Evolutionary conservation across 768 basidiomycete genomes (phyloP).

Genomic region (Sarcodon aspratus): DNA sequence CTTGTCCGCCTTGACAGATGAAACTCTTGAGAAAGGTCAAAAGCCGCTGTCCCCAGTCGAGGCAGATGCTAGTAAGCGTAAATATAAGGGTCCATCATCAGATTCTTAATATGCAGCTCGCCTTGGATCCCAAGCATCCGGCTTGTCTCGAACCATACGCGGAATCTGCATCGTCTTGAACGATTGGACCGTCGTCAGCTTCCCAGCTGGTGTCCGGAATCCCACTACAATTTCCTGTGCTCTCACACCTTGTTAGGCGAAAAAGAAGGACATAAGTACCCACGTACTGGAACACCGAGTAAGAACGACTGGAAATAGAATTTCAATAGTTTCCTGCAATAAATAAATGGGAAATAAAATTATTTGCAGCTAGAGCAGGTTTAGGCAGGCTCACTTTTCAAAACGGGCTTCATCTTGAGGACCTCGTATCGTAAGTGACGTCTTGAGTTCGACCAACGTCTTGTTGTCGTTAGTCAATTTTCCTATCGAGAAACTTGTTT

Average conservation of each 20-base stretch:
- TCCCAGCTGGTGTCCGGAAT: constrained; percentile 72
- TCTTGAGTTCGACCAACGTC: constrained; percentile 80
- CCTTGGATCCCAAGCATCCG: constrained; percentile 67
- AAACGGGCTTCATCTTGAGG: constrained; percentile 58
- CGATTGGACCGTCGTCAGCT: constrained; percentile 49
- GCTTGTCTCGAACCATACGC: constrained; percentile 62
- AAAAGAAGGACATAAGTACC: background rate
- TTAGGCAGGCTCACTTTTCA: constrained; percentile 47
- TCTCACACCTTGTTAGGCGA: background rate
- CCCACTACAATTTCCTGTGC: constrained; percentile 78
- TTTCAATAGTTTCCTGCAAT: constrained; percentile 71
- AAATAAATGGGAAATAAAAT: background rate
- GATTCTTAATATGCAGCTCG: too few species aligned
- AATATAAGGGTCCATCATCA: too few species aligned
- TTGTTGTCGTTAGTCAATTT: constrained; percentile 50
- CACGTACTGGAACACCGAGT: constrained; percentile 75
- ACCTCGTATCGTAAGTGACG: constrained; percentile 61
- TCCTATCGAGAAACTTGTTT: constrained; percentile 23
- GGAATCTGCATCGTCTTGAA: constrained; percentile 78
- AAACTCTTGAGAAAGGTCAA: constrained; percentile 35
- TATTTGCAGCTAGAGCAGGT: background rate
- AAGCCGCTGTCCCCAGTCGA: constrained; percentile 63
- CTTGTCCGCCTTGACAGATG: too few species aligned
- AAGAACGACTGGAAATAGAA: constrained; percentile 90
- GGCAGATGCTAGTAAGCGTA: constrained; percentile 27